Evolutionary conservation across 805 yeast species (phyloP).

Genomic region (Zygoascus bituminiphila): DNA sequence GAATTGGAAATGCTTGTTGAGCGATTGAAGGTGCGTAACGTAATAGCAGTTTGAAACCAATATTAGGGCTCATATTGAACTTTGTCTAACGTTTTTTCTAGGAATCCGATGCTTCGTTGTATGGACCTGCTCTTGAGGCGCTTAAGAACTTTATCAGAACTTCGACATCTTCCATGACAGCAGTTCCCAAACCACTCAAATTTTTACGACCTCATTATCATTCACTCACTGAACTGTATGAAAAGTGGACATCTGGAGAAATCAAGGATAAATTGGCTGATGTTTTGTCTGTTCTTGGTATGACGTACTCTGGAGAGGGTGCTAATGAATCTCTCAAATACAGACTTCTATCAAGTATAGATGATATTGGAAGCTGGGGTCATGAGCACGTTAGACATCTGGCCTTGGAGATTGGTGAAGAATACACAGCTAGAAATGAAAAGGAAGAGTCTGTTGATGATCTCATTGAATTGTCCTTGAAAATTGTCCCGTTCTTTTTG

Average conservation of each 20-base stretch:
- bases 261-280: constrained; percentile 63
- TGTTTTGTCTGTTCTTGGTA: constrained; percentile 83
- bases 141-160: constrained; percentile 76
- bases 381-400: constrained; percentile 96
- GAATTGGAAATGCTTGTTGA: constrained; percentile 85
- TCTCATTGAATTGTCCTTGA: constrained; percentile 57
- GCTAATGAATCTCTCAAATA: constrained; percentile 72
- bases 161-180: constrained; percentile 97
- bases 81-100: too few species aligned
- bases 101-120: constrained; percentile 36
- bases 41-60: not conserved
- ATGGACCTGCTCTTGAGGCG: constrained; percentile 53
- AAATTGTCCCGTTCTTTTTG: constrained; percentile 81
- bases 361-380: constrained; percentile 82
- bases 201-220: constrained; percentile 85
- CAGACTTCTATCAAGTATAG: constrained; percentile 54
- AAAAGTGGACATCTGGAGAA: constrained; percentile 44
- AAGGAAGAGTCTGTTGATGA: constrained; percentile 27
- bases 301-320: constrained; percentile 83
- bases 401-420: constrained; percentile 90
- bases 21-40: constrained; percentile 35
- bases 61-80: not conserved
- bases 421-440: constrained; percentile 36
- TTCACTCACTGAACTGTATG: constrained; percentile 54
- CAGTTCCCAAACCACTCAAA: constrained; percentile 97